Conservation (phyloP, 2,329 filamentous ascomycete genomes). For the Annulohypoxylon truncatum region DNA sequence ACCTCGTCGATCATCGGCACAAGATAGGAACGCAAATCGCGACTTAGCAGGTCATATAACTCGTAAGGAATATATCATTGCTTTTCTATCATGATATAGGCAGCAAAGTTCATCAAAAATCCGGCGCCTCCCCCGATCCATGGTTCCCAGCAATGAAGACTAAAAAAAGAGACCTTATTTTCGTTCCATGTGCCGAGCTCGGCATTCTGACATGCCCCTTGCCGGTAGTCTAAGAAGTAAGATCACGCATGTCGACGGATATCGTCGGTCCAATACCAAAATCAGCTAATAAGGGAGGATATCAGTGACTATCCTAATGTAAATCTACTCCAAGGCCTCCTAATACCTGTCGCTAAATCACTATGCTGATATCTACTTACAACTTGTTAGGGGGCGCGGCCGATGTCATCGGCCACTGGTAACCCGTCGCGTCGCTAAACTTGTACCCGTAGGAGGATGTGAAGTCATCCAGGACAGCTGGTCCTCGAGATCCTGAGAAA, state of each 20-base stretch:
- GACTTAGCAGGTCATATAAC: not conserved
- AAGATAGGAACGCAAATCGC: not conserved
- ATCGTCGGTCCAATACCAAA: slow-evolving; percentile 33
- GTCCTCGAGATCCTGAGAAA: slow-evolving; percentile 88
- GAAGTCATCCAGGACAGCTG: slow-evolving; percentile 96
- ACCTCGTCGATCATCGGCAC: not conserved
- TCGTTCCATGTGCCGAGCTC: slow-evolving; percentile 33
- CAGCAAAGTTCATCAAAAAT: slow-evolving; percentile 20
- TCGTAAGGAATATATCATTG: slow-evolving; percentile 25
- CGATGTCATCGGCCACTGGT: slow-evolving; percentile 90
- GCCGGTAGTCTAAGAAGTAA: slow-evolving; percentile 25
- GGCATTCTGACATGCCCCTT: slow-evolving; percentile 29
- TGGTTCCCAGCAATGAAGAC: slow-evolving; percentile 27
- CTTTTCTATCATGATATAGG: slow-evolving; percentile 32
- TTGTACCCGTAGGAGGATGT: slow-evolving; percentile 98
- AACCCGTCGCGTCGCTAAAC: slow-evolving; percentile 95
- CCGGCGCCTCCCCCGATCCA: slow-evolving; percentile 13
- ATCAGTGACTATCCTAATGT: slow-evolving; percentile 36
- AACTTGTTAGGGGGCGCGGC: slow-evolving; percentile 79
- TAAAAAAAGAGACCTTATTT: slow-evolving; percentile 23
- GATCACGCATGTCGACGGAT: slow-evolving; percentile 24
- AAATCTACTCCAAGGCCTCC: slow-evolving; percentile 38
- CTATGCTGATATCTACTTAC: slow-evolving; percentile 63
- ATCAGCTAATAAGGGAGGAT: slow-evolving; percentile 39
- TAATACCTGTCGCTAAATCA: slow-evolving; percentile 45